These are phyloP conservation scores for Phialocephala sp. DNA, from an alignment of 2,329 filamentous ascomycete species.

Conservation along the genomic window DNA sequence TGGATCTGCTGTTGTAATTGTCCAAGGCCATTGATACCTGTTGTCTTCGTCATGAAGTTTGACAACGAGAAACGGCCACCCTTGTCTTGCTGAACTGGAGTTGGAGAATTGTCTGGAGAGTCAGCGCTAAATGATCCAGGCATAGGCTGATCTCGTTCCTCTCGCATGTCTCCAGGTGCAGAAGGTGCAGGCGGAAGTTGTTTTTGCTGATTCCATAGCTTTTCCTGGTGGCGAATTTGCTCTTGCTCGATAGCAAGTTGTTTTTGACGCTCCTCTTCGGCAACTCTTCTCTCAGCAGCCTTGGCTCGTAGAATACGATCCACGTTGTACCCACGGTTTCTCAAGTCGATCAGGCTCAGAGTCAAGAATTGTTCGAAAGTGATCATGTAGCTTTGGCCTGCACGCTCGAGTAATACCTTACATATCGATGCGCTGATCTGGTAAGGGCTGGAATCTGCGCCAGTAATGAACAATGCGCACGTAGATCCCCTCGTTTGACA, in stretches of 20 bases:
- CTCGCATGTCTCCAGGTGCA: conserved; percentile 20
- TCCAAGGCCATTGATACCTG: conserved; percentile 59
- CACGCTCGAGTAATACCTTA: conserved; percentile 77
- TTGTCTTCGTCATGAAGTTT: conserved; percentile 65
- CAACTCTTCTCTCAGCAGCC: conserved; percentile 84
- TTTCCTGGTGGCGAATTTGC: conserved; percentile 65
- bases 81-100: conserved; percentile 50
- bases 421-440: conserved; percentile 91
- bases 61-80: conserved; percentile 65
- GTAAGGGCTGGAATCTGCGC: conserved; percentile 78
- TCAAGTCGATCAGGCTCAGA: conserved; percentile 80
- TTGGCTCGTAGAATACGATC: conserved; percentile 90
- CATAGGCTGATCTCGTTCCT: conserved; percentile 56
- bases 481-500: conserved; percentile 60
- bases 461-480: conserved; percentile 74
- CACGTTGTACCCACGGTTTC: conserved; percentile 92
- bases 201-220: conserved; percentile 46
- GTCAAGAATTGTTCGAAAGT: conserved; percentile 92
- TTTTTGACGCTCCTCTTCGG: conserved; percentile 79
- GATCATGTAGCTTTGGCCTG: conserved; percentile 86
- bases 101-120: conserved; percentile 60
- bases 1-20: conserved; percentile 42
- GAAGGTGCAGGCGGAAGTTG: conserved; percentile 28
- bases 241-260: conserved; percentile 76
- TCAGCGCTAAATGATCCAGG: conserved; percentile 74